phyloP scores from a whole-genome alignment of 805 yeast genomes.

The Teunomyces aglyptinius region DNA sequence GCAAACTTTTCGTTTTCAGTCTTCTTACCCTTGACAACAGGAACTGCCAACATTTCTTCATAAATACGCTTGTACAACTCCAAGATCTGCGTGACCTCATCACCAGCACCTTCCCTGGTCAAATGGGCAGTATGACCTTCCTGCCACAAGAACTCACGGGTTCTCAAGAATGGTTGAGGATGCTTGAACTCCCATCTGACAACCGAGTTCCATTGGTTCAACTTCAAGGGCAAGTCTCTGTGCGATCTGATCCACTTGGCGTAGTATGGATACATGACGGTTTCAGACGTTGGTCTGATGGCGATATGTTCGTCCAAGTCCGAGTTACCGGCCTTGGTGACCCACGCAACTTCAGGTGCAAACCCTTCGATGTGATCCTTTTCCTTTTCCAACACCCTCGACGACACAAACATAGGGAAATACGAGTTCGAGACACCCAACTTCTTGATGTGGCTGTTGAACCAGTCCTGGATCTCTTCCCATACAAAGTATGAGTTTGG shows the following conservation, averaged over 20 bases:
- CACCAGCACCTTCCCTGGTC: slow-evolving; percentile 73
- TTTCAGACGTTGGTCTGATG: slow-evolving; percentile 98
- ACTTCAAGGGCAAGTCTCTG: slow-evolving; percentile 92
- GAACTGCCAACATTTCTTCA: slow-evolving; percentile 93
- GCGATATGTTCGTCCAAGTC: slow-evolving; percentile 98
- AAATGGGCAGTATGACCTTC: slow-evolving; percentile 99
- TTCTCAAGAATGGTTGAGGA: slow-evolving; percentile 98
- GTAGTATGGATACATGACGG: slow-evolving; percentile 99
- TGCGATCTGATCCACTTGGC: slow-evolving; percentile 99
- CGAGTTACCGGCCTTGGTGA: slow-evolving; percentile 89
- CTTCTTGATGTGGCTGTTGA: slow-evolving; percentile 74
- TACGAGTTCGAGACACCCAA: slow-evolving; percentile 93
- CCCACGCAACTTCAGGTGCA: slow-evolving; percentile 99
- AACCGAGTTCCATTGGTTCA: slow-evolving; percentile 99
- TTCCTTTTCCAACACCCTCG: slow-evolving; percentile 90
- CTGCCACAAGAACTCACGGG: slow-evolving; percentile 99
- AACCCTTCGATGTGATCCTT: slow-evolving; percentile 98
- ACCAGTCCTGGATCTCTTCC: slow-evolving; percentile 91
- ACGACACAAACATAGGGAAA: slow-evolving; percentile 98
- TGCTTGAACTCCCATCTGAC: slow-evolving; percentile 99
- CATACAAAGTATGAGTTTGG: slow-evolving; percentile 93
- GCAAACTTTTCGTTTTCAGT: slow-evolving; percentile 98
- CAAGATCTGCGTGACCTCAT: slow-evolving; percentile 82
- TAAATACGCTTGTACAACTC: slow-evolving; percentile 83
- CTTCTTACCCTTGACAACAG: slow-evolving; percentile 91